Conservation (phyloP, 495 filamentous ascomycete genomes). For the Aspergillus bridgeri region DNA sequence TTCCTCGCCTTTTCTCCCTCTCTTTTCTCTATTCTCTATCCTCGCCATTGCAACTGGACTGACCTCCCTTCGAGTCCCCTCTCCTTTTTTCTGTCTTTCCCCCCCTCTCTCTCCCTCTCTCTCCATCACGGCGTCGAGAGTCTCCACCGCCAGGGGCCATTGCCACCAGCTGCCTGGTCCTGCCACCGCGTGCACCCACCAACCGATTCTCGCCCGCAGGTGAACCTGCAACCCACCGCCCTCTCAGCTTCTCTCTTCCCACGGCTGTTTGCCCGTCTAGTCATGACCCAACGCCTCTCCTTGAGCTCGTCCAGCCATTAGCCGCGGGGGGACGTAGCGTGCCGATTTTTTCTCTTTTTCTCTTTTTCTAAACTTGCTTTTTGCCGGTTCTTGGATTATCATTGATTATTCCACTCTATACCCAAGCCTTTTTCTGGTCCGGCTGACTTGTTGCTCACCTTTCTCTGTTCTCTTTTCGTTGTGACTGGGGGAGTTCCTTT, state of each 20-base stretch:
- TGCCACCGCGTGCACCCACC: constrained; percentile 6
- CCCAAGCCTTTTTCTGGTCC: not conserved
- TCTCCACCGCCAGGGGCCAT: not conserved
- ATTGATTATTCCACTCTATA: not conserved
- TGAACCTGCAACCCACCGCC: constrained; percentile 12
- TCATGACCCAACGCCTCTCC: constrained; percentile 22
- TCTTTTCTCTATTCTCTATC: not conserved
- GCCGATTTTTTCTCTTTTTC: constrained; percentile 3
- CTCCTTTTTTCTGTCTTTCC: not conserved
- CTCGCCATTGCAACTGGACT: too few relatives aligned
- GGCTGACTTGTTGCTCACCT: too few relatives aligned
- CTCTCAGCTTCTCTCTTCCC: constrained; percentile 4
- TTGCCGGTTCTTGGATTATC: not conserved
- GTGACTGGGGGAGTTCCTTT: not conserved
- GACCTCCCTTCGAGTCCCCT: not conserved
- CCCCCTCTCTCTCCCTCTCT: not conserved
- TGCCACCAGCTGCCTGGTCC: constrained; percentile 1
- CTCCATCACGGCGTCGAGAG: not conserved
- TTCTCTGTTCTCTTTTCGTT: not conserved
- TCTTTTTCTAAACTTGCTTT: not conserved
- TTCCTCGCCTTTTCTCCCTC: not conserved
- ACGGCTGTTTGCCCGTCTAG: constrained; percentile 17
- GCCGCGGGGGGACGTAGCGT: constrained; percentile 18
- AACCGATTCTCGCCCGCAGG: constrained; percentile 11
- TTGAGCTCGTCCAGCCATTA: constrained; percentile 20